A percentile compares a stretch with the other conserved stretches of the same genome.
These are phyloP conservation scores for Alliaria petiolata DNA, from an alignment of 345 rosid species.

Conservation along the genomic window DNA sequence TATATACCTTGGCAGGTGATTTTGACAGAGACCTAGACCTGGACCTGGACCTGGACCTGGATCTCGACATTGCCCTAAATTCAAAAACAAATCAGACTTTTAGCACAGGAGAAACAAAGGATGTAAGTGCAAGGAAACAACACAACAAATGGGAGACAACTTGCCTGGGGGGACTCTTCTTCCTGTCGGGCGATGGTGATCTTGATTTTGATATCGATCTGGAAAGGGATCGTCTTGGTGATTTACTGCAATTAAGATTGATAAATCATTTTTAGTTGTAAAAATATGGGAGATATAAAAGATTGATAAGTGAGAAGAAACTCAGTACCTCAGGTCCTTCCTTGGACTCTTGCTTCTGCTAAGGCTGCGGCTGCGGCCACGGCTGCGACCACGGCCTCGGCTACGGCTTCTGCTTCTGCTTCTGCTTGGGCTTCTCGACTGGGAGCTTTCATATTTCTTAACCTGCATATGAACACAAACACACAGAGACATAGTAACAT, in stretches of 20 bases:
- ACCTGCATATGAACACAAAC: slow-evolving; percentile 44
- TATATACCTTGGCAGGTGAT: slow-evolving; percentile 50
- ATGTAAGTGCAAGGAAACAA: background rate
- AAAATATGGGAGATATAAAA: background rate
- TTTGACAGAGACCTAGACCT: slow-evolving; percentile 54
- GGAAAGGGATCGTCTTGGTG: slow-evolving; percentile 48
- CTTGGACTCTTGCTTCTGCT: slow-evolving; percentile 61
- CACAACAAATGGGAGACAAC: background rate
- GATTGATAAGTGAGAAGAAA: background rate
- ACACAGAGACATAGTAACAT: background rate
- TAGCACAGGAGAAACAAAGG: background rate
- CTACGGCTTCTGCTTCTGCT: slow-evolving; percentile 51
- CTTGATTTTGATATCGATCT: slow-evolving; percentile 66
- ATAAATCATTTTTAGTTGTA: background rate
- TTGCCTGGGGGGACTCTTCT: slow-evolving; percentile 49
- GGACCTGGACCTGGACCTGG: slow-evolving; percentile 34
- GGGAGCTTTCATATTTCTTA: slow-evolving; percentile 56
- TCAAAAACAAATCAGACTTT: background rate
- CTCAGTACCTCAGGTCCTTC: slow-evolving; percentile 50
- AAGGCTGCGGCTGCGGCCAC: slow-evolving; percentile 42
- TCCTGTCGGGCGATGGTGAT: slow-evolving; percentile 61
- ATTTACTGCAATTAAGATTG: slow-evolving; percentile 41
- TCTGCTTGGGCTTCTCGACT: slow-evolving; percentile 64
- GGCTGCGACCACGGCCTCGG: slow-evolving; percentile 46
- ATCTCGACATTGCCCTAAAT: slow-evolving; percentile 27